Base-by-base conservation (phyloP, 495 filamentous ascomycete species). In the Collariella sp. region DNA sequence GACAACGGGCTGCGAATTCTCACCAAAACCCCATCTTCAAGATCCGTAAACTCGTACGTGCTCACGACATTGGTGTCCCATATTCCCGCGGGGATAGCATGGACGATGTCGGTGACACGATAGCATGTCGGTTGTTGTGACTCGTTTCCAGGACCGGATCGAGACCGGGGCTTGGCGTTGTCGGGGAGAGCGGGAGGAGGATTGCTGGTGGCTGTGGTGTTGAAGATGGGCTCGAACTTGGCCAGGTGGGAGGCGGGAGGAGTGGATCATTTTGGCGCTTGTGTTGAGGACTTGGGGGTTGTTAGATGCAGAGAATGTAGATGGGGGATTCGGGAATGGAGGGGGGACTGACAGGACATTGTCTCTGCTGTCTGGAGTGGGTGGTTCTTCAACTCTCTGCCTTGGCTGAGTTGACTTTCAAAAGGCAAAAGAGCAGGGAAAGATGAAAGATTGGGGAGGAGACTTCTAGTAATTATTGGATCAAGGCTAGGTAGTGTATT, bases 191-290 rank as follows among this genome's bases (percentile, higher is more conserved):
- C 24, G 16, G 61, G 57, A n/a, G 58, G 50, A 9, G 56, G 33
- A 57, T 43, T 13, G 55, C 10, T 5, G 41, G 35, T 7, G 65
- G 55, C 38, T 1, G 24, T 34, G 34, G 35, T 3, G 6, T 10
- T 23, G 15, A 57, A 55, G 1, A 72, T 44, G 0, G 50, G 36
- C 19, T 69, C 67, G 59, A 65, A 72, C 35, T 67, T 71, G 42
- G 63, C 36, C 47, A 73, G 57, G 61, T 72, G 70, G 83, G 47
- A 88, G 75, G 1, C 78, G 70, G 11, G 82, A 84, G 29, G 79
- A 72, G 57, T 77, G 79, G 31, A 74, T 76, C 49, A 83, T 67
- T 35, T 64, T 67, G 11, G 71, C 75, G 24, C 66, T 67, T 41
- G 61, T 62, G 20, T 55, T 65, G 52, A 77, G 61, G 60, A 74